phyloP scores from a whole-genome alignment of 2,329 filamentous ascomycete species.

The Sclerotinia minor region DNA sequence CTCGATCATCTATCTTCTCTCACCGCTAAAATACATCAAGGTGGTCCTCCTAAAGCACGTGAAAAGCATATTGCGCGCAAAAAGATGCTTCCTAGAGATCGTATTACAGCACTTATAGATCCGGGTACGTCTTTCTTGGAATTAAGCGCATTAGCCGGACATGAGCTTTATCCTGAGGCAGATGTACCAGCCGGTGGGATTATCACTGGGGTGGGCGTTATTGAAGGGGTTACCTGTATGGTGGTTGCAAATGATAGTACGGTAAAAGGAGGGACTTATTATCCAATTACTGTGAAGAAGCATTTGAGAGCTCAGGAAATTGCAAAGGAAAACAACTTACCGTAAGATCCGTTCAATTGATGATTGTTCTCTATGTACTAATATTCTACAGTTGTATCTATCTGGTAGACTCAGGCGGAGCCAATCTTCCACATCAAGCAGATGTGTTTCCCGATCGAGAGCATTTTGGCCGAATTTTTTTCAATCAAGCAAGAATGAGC shows the following conservation, averaged over 20 bases:
- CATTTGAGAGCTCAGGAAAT: constrained; percentile 90
- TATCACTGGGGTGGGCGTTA: constrained; percentile 85
- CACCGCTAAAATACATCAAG: constrained; percentile 69
- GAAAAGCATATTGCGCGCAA: constrained; percentile 84
- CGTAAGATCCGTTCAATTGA: constrained; percentile 48
- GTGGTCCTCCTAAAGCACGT: constrained; percentile 77
- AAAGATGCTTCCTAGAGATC: constrained; percentile 93
- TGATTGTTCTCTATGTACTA: constrained; percentile 5
- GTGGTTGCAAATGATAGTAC: constrained; percentile 96
- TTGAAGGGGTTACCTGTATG: constrained; percentile 88
- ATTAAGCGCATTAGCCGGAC: constrained; percentile 85
- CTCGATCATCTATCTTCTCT: constrained; percentile 68
- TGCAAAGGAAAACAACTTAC: constrained; percentile 78
- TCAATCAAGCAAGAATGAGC: constrained; percentile 95
- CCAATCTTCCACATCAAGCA: constrained; percentile 91
- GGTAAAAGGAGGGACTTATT: constrained; percentile 96
- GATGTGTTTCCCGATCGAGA: constrained; percentile 95
- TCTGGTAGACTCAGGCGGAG: constrained; percentile 91
- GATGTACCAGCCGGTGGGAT: constrained; percentile 89
- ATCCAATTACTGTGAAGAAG: constrained; percentile 96
- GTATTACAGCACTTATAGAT: constrained; percentile 83
- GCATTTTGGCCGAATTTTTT: constrained; percentile 95
- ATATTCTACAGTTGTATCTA: constrained; percentile 70
- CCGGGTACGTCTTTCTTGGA: constrained; percentile 89
- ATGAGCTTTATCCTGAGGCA: constrained; percentile 82